phyloP scores from a whole-genome alignment of 2,329 filamentous ascomycete species.

The Helotiales sp. region DNA sequence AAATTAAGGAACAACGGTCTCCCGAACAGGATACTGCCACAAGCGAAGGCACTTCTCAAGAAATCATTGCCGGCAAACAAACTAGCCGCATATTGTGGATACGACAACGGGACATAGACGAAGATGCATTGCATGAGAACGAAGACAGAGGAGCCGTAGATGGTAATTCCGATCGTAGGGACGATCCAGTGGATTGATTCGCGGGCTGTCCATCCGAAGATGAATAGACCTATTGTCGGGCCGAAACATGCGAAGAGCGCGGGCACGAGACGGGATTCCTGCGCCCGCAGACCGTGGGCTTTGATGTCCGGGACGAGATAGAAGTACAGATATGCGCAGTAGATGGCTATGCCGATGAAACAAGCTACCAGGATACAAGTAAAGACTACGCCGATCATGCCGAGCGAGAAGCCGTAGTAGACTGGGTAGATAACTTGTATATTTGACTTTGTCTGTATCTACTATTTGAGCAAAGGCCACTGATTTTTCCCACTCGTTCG shows the following conservation, averaged over 20 bases:
- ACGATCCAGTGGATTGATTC: conserved; percentile 60
- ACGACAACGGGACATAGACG: conserved; percentile 61
- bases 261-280: conserved; percentile 60
- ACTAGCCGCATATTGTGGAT: conserved; percentile 61
- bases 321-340: conserved; percentile 57
- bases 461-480: too few relatives aligned
- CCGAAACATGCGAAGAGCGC: conserved; percentile 58
- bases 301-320: conserved; percentile 57
- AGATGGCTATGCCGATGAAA: conserved; percentile 55
- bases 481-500: too few relatives aligned
- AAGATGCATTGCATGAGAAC: conserved; percentile 65
- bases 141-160: conserved; percentile 58
- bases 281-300: conserved; percentile 54
- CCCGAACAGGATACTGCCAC: conserved; percentile 63
- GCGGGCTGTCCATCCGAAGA: conserved; percentile 63
- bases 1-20: conserved; percentile 63
- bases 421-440: conserved; percentile 65
- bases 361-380: conserved; percentile 63
- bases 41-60: conserved; percentile 61
- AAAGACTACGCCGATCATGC: conserved; percentile 64
- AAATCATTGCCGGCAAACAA: conserved; percentile 67
- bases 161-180: conserved; percentile 59
- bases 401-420: conserved; percentile 63
- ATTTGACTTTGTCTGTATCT: too few relatives aligned
- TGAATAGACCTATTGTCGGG: conserved; percentile 63